These are phyloP conservation scores for Omphalotus guepiniiformis DNA, from an alignment of 768 basidiomycete genomes.

Conservation along the genomic window DNA sequence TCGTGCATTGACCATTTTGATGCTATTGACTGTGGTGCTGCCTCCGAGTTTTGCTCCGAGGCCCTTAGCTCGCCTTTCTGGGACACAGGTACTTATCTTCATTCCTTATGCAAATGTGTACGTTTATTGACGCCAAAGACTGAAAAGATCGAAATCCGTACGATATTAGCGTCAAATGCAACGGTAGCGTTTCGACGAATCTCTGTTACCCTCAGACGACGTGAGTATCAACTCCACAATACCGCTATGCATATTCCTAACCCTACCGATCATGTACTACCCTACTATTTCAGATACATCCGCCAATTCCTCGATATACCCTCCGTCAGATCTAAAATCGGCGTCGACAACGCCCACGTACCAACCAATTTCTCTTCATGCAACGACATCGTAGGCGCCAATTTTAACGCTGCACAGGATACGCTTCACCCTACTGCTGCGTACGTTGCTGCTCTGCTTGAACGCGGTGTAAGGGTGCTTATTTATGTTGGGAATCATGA, in stretches of 20 bases:
- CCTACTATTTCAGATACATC: background rate
- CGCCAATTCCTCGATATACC: conserved; percentile 20
- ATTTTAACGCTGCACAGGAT: conserved; percentile 30
- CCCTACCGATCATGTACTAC: background rate
- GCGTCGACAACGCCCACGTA: conserved; percentile 18
- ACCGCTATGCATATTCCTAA: background rate
- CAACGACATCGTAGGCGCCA: conserved; percentile 41
- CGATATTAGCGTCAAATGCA: conserved; percentile 38
- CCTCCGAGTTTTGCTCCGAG: conserved; percentile 59
- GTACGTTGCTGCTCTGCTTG: conserved; percentile 67
- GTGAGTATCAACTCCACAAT: background rate
- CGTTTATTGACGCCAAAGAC: background rate
- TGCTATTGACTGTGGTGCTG: conserved; percentile 60
- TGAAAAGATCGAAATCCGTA: conserved; percentile 44
- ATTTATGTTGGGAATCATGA: conserved; percentile 63
- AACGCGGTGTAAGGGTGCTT: conserved; percentile 70
- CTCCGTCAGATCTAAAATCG: conserved; percentile 32
- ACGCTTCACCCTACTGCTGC: conserved; percentile 16
- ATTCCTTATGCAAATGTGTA: background rate
- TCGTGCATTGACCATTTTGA: conserved; percentile 68
- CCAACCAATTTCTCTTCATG: conserved; percentile 55
- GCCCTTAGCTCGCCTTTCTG: conserved; percentile 44
- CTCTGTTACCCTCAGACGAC: conserved; percentile 32
- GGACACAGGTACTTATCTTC: conserved; percentile 36
- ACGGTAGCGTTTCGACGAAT: conserved; percentile 16